These are phyloP conservation scores for Bipolaris victoriae DNA, from an alignment of 2,329 filamentous ascomycete species.

Conservation along the genomic window DNA sequence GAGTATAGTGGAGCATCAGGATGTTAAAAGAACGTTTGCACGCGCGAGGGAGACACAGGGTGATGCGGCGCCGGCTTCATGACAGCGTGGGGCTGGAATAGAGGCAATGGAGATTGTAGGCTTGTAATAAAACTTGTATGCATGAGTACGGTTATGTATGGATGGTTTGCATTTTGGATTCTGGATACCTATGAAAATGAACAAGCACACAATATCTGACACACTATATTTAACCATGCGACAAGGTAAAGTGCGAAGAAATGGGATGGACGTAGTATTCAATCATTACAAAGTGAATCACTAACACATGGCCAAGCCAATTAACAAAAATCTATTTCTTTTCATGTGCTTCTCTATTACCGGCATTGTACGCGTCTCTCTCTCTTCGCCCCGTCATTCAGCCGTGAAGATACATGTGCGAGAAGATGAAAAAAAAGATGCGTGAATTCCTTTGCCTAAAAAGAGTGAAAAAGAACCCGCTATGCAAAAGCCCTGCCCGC, in stretches of 20 bases:
- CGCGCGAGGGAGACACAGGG: slow-evolving; percentile 24
- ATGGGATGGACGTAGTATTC: slow-evolving; percentile 2
- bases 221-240: neutral
- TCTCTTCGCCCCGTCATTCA: neutral
- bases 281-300: slow-evolving; percentile 28
- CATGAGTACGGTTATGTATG: neutral
- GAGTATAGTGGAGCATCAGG: slow-evolving; percentile 43
- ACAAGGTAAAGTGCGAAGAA: neutral
- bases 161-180: neutral
- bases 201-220: too few species aligned
- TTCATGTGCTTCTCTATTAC: slow-evolving; percentile 5
- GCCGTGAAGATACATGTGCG: slow-evolving; percentile 1
- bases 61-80: slow-evolving; percentile 28
- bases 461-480: slow-evolving; percentile 3
- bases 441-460: slow-evolving; percentile 8
- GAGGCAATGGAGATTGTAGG: neutral
- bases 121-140: slow-evolving; percentile 1
- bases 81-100: slow-evolving; percentile 3
- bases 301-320: slow-evolving; percentile 7
- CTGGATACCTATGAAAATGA: neutral
- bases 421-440: slow-evolving; percentile 7
- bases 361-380: slow-evolving; percentile 5
- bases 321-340: slow-evolving; percentile 5
- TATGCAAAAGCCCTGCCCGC: slow-evolving; percentile 13
- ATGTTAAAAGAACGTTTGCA: slow-evolving; percentile 48